These are phyloP conservation scores for Pleurotus tuber-regium DNA, from an alignment of 768 basidiomycete genomes.

Conservation along the genomic window DNA sequence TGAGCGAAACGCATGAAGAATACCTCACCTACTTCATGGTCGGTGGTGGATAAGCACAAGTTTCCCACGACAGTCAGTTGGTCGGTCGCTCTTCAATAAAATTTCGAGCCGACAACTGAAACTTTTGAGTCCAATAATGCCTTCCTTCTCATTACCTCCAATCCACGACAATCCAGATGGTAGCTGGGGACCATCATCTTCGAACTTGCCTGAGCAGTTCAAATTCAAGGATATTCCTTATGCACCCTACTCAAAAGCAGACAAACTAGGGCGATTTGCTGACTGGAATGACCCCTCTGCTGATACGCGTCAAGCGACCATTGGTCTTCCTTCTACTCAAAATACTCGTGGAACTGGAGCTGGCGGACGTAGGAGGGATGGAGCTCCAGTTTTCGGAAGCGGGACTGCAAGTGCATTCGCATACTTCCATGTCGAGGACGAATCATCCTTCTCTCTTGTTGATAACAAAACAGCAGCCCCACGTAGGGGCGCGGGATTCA, in stretches of 20 bases:
- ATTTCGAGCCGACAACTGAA: slow-evolving; percentile 25
- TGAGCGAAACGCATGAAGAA: slow-evolving; percentile 12
- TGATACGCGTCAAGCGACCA: slow-evolving; percentile 57
- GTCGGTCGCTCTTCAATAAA: no score
- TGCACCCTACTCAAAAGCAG: slow-evolving; percentile 97
- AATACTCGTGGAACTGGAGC: slow-evolving; percentile 46
- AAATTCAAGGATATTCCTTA: slow-evolving; percentile 99
- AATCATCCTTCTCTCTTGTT: slow-evolving; percentile 94
- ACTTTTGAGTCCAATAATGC: slow-evolving; percentile 39
- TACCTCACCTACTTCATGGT: slow-evolving; percentile 66
- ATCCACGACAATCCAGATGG: slow-evolving; percentile 93
- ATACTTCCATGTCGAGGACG: slow-evolving; percentile 98
- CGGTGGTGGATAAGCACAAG: slow-evolving; percentile 18
- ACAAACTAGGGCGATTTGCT: slow-evolving; percentile 96
- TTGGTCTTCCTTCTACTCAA: slow-evolving; percentile 46
- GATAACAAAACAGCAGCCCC: slow-evolving; percentile 78
- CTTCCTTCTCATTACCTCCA: slow-evolving; percentile 81
- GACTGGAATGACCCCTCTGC: slow-evolving; percentile 89
- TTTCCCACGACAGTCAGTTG: slow-evolving; percentile 17
- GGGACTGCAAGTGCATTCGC: slow-evolving; percentile 90
- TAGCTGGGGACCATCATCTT: slow-evolving; percentile 86
- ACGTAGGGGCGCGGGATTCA: slow-evolving; percentile 67
- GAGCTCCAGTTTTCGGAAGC: slow-evolving; percentile 85
- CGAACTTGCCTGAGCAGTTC: slow-evolving; percentile 83
- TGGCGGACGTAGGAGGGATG: slow-evolving; percentile 61